Percentiles rank a stretch among this genome's conserved stretches.
Conservation (phyloP, 495 filamentous ascomycete species). For the Penicillium alfredii region DNA sequence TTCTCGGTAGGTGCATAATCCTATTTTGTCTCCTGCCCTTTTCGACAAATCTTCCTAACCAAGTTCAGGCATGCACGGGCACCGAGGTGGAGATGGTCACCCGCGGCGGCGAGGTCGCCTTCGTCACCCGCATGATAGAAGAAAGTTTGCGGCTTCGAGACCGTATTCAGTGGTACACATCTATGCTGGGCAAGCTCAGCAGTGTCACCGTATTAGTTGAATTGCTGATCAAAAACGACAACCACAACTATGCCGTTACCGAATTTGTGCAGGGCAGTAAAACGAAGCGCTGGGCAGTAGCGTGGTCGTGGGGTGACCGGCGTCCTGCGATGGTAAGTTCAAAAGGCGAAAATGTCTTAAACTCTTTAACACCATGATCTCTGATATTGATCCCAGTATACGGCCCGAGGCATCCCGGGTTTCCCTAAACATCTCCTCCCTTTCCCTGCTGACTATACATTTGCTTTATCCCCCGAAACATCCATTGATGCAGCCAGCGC, state of each 20-base stretch:
- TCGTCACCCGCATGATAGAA: conserved; percentile 67
- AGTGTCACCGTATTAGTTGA: conserved; percentile 62
- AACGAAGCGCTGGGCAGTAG: conserved; percentile 82
- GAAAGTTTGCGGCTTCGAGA: conserved; percentile 60
- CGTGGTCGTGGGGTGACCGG: conserved; percentile 71
- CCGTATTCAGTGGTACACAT: conserved; percentile 78
- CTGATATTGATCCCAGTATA: conserved; percentile 31
- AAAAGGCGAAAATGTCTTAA: not conserved
- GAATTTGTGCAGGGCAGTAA: conserved; percentile 73
- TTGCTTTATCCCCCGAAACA: conserved; percentile 29
- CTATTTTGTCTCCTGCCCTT: not conserved
- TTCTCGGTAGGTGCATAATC: conserved; percentile 45
- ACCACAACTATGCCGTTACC: conserved; percentile 77
- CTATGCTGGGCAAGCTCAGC: conserved; percentile 80
- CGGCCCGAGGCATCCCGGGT: conserved; percentile 50
- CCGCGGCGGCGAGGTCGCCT: conserved; percentile 74
- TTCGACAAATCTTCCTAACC: not conserved
- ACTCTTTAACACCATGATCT: not conserved
- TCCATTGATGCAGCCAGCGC: conserved; percentile 24
- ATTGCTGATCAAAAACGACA: conserved; percentile 48
- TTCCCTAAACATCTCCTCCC: conserved; percentile 56
- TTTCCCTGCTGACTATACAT: conserved; percentile 51
- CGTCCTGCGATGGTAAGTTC: conserved; percentile 55
- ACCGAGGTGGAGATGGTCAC: conserved; percentile 83
- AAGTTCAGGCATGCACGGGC: conserved; percentile 63